Base-by-base conservation (phyloP, 1,284 basidiomycete species). In the Ceratobasidium papillatum region DNA sequence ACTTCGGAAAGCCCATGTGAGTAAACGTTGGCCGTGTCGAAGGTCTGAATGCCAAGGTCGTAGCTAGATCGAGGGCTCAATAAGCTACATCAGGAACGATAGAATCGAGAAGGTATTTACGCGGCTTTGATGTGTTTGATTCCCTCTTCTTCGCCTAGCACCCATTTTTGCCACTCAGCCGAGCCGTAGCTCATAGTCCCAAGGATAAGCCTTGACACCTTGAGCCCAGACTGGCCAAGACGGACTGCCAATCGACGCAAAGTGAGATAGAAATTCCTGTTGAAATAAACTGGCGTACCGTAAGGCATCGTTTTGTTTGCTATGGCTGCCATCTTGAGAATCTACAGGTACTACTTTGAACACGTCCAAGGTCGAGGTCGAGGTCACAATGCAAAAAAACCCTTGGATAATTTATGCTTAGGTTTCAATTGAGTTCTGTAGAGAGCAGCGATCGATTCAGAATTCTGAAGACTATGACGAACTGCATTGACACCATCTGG, bases 21-120 rank as follows among this genome's bases (percentile, higher is more conserved):
- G 30, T 75, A 72, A 1, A 78, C 80, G 77, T 87, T 83, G 43
- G 86, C 86, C 0, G 86, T 87, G 78, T 88, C 87, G 74, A 87
- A 87, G 0, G 86, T 87, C 41, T 75, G 58, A 43, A 75, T 73
- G 14, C 75, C 75, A 11, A 75, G 58, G 41, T 75, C 75, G 27
- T 74, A 64, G 41, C 61, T 74, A 47, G n/a, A n/a, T n/a, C n/a
- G n/a, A n/a, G n/a, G n/a, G n/a, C n/a, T n/a, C n/a, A n/a, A n/a
- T n/a, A n/a, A n/a, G n/a, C n/a, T n/a, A n/a, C n/a, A n/a, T n/a
- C n/a, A n/a, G n/a, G n/a, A n/a, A n/a, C n/a, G n/a, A n/a, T n/a
- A n/a, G n/a, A n/a, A n/a, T n/a, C n/a, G n/a, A n/a, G n/a, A n/a
- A 7, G 12, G 47, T 27, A 49, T 27, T 61, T 5, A 76, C 32